Evolutionary conservation across 2,329 filamentous ascomycete species (phyloP), one percentile per base, ranked within the genome.

Genomic region (Didymella pomorum): DNA sequence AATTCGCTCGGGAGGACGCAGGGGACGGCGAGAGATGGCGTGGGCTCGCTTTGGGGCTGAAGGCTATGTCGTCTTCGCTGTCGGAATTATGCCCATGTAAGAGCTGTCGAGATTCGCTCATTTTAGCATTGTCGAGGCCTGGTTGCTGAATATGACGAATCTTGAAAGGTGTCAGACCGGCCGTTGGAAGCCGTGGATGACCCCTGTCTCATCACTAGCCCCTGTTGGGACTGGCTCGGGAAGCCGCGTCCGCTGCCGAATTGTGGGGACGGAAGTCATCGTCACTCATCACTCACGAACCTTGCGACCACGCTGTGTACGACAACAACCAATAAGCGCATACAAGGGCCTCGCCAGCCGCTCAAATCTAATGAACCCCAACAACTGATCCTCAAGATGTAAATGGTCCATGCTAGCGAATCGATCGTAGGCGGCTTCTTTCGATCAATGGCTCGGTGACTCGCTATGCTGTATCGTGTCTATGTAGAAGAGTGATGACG

Each of bases 41-140:
- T 16, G 62, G 61, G 31, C 65, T 65, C 25, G 62, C 47, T 28
- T 54, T 60, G 12, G 53, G 64, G 43, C 62, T 56, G 41, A 50
- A 39, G n/a, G 69, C 70, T 25, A 64, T 54, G 16, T 73, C 72
- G 9, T 69, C 66, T 53, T 74, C 72, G 61, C 66, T 72, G 56
- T 73, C 70, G 39, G 62, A 65, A 39, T 61, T 62, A 52, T 73
- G 72, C 71, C 68, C 74, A 58, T 75, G 69, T 61, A 76, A 70
- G 68, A 76, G 74, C 71, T 75, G 67, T 60, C 74, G 72, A 49
- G 70, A 75, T 69, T 76, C 74, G 71, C 71, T 75, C 74, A 76
- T 76, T 64, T 66, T 75, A 68, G 65, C 74, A 76, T 75, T 63
- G 73, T 74, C 64, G 57, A 61, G 25, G 50, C 39, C 25, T 44